Conservation (phyloP, 192 early-diverging fungal species). For the Linnemannia exigua region DNA sequence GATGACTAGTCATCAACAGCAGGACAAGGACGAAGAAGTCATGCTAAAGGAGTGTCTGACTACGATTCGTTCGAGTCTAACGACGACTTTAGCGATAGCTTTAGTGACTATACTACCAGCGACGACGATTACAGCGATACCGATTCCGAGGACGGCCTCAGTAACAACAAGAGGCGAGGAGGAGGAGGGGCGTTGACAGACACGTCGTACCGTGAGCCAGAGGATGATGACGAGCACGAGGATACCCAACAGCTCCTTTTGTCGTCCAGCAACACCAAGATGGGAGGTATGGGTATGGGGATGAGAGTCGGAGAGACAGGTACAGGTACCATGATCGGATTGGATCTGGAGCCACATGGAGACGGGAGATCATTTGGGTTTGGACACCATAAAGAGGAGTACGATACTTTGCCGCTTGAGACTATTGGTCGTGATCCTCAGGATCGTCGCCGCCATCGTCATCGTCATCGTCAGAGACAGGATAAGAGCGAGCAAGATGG, state of each 20-base stretch:
- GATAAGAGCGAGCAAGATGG: neutral
- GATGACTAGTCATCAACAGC: neutral
- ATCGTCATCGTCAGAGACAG: neutral
- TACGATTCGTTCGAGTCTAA: constrained; percentile 49
- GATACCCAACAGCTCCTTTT: constrained; percentile 33
- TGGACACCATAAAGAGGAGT: constrained; percentile 8
- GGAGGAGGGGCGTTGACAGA: neutral
- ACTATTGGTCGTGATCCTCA: neutral
- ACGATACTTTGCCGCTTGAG: constrained; percentile 40
- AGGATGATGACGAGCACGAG: constrained; percentile 12
- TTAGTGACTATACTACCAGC: constrained; percentile 6
- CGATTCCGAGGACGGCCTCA: constrained; percentile 6
- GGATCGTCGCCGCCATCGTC: neutral
- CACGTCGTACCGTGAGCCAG: neutral
- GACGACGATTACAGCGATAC: neutral
- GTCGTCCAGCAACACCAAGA: constrained; percentile 22
- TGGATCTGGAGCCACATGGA: constrained; percentile 31
- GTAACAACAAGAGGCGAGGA: neutral
- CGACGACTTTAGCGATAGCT: constrained; percentile 3
- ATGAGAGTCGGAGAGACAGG: constrained; percentile 54
- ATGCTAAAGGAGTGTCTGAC: neutral
- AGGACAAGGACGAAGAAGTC: neutral
- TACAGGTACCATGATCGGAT: constrained; percentile 54
- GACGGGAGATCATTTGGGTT: neutral
- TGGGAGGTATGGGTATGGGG: constrained; percentile 50